These are phyloP conservation scores for Amaranthus palmeri DNA, from an alignment of 148 eudicot genomes.

Conservation along the genomic window DNA sequence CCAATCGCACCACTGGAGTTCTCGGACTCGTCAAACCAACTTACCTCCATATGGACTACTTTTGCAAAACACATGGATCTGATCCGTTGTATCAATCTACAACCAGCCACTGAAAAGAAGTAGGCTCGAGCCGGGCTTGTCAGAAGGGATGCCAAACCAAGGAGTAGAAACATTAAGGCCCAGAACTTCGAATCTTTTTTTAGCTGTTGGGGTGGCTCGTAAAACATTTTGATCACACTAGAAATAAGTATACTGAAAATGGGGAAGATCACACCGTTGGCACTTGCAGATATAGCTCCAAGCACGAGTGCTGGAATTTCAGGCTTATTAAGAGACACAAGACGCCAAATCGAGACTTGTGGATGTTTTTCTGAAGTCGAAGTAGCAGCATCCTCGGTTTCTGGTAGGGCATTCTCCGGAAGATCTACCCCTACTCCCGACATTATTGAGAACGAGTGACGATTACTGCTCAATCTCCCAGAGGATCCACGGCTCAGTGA, in stretches of 20 bases:
- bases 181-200: conserved; percentile 26
- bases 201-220: conserved; percentile 17
- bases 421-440: conserved; percentile 39
- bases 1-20: conserved; percentile 79
- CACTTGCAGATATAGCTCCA: conserved; percentile 23
- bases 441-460: conserved; percentile 32
- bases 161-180: conserved; percentile 27
- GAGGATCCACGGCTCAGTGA: conserved; percentile 55
- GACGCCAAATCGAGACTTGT: conserved; percentile 24
- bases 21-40: conserved; percentile 66
- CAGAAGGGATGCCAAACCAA: conserved; percentile 21
- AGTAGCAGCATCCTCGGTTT: conserved; percentile 8
- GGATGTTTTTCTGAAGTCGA: conserved; percentile 28
- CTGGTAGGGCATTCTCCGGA: conserved; percentile 18
- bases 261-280: conserved; percentile 23
- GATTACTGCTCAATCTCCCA: conserved; percentile 35
- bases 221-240: conserved; percentile 28
- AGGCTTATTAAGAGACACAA: conserved; percentile 27
- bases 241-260: conserved; percentile 28
- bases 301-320: conserved; percentile 28
- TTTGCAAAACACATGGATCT: conserved; percentile 61
- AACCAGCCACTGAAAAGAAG: conserved; percentile 29
- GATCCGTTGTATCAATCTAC: conserved; percentile 23
- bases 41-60: conserved; percentile 59
- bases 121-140: conserved; percentile 24